Conservation (phyloP, 768 basidiomycete species). For the Lentinula sp. region DNA sequence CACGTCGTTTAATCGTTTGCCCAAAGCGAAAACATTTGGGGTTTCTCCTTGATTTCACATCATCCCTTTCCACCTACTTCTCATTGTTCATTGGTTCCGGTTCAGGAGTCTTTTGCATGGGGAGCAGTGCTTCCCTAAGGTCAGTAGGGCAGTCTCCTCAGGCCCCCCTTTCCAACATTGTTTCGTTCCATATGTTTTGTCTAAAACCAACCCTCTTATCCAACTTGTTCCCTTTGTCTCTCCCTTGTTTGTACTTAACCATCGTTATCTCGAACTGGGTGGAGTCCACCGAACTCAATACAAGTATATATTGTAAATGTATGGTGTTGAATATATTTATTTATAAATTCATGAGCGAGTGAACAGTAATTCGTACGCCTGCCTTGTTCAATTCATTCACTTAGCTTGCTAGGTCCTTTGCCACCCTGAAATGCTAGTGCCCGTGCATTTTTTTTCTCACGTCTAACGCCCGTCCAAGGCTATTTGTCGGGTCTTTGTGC, state of each 20-base stretch:
- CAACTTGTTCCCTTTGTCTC: neutral
- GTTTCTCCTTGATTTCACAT: neutral
- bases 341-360: neutral
- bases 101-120: constrained; percentile 1
- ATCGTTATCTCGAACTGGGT: neutral
- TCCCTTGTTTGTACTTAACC: constrained; percentile 1
- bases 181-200: neutral
- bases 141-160: neutral
- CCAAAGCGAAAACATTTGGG: neutral
- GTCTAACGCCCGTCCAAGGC: too few species aligned
- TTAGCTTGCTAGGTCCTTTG: too few species aligned
- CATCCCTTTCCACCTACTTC: neutral
- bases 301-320: constrained; percentile 1
- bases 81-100: neutral
- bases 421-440: too few species aligned
- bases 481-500: too few species aligned
- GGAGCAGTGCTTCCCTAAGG: neutral
- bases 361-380: too few species aligned
- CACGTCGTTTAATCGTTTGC: neutral
- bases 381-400: too few species aligned
- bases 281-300: neutral
- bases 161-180: neutral
- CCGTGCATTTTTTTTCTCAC: too few species aligned
- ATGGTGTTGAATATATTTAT: neutral
- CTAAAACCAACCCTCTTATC: neutral